A percentile compares a stretch with the other conserved stretches of the same genome.
Conservation (phyloP, 2,329 filamentous ascomycete genomes). For the Aphanoascus verrucosus region DNA sequence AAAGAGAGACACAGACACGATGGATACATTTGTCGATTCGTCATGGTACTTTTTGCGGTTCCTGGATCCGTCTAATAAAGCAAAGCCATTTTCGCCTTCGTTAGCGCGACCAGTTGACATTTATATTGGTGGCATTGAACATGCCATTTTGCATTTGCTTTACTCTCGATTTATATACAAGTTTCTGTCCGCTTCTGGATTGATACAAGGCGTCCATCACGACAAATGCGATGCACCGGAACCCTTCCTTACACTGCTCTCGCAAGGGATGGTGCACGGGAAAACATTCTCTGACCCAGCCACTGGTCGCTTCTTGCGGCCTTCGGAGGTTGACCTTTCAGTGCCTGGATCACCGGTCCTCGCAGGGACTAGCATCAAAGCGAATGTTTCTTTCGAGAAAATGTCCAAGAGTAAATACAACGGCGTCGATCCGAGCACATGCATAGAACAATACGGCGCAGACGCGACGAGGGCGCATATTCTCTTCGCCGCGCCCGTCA, state of each 20-base stretch:
- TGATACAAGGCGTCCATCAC: conserved; percentile 13
- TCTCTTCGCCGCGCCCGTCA: conserved; percentile 76
- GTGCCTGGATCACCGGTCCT: conserved; percentile 50
- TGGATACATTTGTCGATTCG: conserved; percentile 94
- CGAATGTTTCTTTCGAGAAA: conserved; percentile 66
- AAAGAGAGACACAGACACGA: conserved; percentile 79
- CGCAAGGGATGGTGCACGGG: conserved; percentile 89
- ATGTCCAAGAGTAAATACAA: conserved; percentile 96
- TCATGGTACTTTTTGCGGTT: conserved; percentile 73
- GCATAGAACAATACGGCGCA: conserved; percentile 64
- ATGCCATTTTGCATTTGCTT: conserved; percentile 79
- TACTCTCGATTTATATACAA: conserved; percentile 89
- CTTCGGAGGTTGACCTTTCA: conserved; percentile 59
- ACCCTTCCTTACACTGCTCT: conserved; percentile 71
- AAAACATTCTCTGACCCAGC: conserved; percentile 67
- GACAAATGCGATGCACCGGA: conserved; percentile 43
- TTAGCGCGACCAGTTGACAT: conserved; percentile 62
- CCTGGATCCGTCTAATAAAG: conserved; percentile 55
- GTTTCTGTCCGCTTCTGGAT: conserved; percentile 52
- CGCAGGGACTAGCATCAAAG: conserved; percentile 47
- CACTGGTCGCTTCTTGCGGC: conserved; percentile 65
- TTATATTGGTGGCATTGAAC: conserved; percentile 84
- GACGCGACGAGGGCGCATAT: conserved; percentile 80
- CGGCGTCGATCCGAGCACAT: conserved; percentile 67
- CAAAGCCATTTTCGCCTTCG: conserved; percentile 50